These are phyloP conservation scores for Paraphaeosphaeria minitans DNA, from an alignment of 2,329 filamentous ascomycete species.

Conservation along the genomic window DNA sequence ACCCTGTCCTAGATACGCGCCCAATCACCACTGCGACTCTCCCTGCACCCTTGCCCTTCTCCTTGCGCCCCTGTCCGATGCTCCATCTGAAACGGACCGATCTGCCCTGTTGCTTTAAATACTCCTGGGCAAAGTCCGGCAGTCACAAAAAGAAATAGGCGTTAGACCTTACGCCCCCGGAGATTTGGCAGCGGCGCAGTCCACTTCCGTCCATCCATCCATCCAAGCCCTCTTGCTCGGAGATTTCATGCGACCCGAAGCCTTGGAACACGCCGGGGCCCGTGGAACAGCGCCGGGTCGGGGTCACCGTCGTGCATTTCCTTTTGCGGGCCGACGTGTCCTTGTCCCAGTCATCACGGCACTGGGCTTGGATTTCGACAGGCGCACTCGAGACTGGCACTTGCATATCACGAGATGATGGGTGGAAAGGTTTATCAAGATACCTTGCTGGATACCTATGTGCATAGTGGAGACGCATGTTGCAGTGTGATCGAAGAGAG, in stretches of 20 bases:
- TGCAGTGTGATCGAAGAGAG: background rate
- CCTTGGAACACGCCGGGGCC: conserved; percentile 1
- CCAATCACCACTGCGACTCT: background rate
- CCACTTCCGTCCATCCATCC: conserved; percentile 1
- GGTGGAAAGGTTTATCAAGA: background rate
- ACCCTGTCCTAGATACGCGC: conserved; percentile 3
- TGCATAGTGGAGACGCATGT: background rate
- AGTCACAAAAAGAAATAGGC: no score
- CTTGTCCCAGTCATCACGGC: background rate
- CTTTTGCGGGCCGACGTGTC: no score
- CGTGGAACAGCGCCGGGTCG: background rate
- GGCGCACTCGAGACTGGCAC: background rate
- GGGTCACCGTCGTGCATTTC: conserved; percentile 8
- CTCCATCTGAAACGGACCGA: conserved; percentile 10
- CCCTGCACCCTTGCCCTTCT: background rate
- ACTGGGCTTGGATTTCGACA: background rate
- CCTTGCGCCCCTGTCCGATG: background rate
- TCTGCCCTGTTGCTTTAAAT: conserved; percentile 12
- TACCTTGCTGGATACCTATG: no score
- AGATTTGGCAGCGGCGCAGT: conserved; percentile 6
- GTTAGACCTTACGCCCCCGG: background rate
- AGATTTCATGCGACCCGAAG: conserved; percentile 1
- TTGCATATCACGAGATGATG: background rate
- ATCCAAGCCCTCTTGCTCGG: background rate
- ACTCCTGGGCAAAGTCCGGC: conserved; percentile 9